Percentiles rank a stretch among this genome's conserved stretches.
These are phyloP conservation scores for Oryza meyeriana DNA, from an alignment of 176 grass and related monocot genomes.

Conservation along the genomic window DNA sequence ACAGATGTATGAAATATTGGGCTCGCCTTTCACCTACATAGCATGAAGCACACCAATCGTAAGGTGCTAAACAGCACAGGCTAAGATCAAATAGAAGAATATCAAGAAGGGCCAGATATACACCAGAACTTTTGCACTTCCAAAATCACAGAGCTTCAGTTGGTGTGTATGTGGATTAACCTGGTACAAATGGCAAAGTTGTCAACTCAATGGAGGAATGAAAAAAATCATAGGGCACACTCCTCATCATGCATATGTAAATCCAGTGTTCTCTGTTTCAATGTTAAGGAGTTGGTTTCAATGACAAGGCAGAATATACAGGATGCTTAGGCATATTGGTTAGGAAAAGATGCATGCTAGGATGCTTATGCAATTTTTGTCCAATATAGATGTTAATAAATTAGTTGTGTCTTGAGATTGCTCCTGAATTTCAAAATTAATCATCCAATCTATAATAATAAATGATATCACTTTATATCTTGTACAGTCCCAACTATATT, in stretches of 20 bases:
- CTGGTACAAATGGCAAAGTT: conserved; percentile 24
- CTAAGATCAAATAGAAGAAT: neutral
- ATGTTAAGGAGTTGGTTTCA: neutral
- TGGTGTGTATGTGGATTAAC: conserved; percentile 84
- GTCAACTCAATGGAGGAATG: neutral
- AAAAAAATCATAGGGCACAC: neutral
- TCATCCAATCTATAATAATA: neutral
- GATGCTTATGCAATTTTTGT: neutral
- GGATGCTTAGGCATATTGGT: neutral
- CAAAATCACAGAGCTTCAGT: conserved; percentile 72
- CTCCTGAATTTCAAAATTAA: conserved; percentile 8
- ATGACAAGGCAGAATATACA: neutral
- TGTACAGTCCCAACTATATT: neutral
- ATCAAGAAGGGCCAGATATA: neutral
- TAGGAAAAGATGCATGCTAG: neutral
- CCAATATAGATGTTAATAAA: neutral
- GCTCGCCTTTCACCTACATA: conserved; percentile 64
- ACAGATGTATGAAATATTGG: conserved; percentile 83
- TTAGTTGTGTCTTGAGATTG: neutral
- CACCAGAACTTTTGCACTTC: conserved; percentile 81
- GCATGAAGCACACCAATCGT: neutral
- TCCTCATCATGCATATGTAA: neutral
- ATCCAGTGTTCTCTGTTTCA: neutral
- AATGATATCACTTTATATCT: neutral
- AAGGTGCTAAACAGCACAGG: neutral